Conservation (phyloP, 2,329 filamentous ascomycete genomes). For the Alternaria sp. region DNA sequence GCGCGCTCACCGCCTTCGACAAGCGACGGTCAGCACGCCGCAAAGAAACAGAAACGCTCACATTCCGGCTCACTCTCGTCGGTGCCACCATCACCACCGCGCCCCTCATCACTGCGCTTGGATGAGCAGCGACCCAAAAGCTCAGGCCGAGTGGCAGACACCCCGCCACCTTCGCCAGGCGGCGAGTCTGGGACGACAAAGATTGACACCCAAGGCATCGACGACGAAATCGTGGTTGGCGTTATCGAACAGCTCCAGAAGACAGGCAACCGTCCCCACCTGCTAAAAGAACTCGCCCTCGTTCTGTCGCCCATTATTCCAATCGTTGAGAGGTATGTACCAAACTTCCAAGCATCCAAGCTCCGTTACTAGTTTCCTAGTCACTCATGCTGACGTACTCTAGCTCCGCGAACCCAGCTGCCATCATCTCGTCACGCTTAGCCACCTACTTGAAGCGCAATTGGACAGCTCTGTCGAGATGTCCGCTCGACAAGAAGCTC, state of each 20-base stretch:
- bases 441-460: constrained; percentile 88
- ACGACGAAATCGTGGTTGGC: constrained; percentile 93
- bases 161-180: constrained; percentile 78
- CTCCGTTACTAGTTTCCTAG: constrained; percentile 19
- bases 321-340: constrained; percentile 88
- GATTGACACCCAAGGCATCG: constrained; percentile 83
- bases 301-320: constrained; percentile 78
- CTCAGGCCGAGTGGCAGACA: constrained; percentile 64
- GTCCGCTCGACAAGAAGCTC: constrained; percentile 90
- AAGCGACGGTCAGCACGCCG: constrained; percentile 65
- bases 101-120: constrained; percentile 57
- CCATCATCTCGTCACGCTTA: constrained; percentile 92
- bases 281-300: constrained; percentile 90
- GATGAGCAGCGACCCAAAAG: constrained; percentile 56
- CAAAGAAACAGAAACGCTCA: constrained; percentile 76
- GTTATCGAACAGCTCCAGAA: constrained; percentile 88
- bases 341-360: constrained; percentile 19
- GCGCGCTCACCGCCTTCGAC: constrained; percentile 62
- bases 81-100: constrained; percentile 55
- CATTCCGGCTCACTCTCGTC: constrained; percentile 62
- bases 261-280: constrained; percentile 89
- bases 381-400: constrained; percentile 46
- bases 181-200: constrained; percentile 61
- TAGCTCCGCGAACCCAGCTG: constrained; percentile 94
- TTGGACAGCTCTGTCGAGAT: constrained; percentile 78